Percentiles rank a stretch among this genome's conserved stretches.
Evolutionary conservation across 2,329 filamentous ascomycete species (phyloP).

Genomic region (Fusarium incarnatum): DNA sequence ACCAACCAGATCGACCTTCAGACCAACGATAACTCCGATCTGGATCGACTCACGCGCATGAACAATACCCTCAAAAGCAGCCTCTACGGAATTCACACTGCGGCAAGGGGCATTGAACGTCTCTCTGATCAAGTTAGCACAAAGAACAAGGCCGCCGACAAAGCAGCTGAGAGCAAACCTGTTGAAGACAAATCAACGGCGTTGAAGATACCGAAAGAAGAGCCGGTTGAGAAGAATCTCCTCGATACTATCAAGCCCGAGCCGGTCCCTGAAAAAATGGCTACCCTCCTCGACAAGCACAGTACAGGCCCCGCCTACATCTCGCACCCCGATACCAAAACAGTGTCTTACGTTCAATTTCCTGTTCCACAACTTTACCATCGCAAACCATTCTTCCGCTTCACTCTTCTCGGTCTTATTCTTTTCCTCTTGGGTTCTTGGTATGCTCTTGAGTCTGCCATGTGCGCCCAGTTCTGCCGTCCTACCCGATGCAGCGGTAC

Average conservation of each 20-base stretch:
- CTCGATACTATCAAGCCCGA: constrained; percentile 12
- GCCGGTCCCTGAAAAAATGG: constrained; percentile 29
- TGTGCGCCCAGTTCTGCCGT: constrained; percentile 66
- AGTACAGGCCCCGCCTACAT: constrained; percentile 34
- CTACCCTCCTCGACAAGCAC: constrained; percentile 19
- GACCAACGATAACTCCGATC: constrained; percentile 51
- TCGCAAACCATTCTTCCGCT: constrained; percentile 57
- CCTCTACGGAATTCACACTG: constrained; percentile 64
- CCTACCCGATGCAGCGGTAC: constrained; percentile 60
- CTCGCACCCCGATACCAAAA: constrained; percentile 10
- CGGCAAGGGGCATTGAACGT: constrained; percentile 68
- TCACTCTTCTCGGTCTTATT: constrained; percentile 62
- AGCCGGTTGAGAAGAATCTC: constrained; percentile 18
- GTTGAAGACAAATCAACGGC: constrained; percentile 8
- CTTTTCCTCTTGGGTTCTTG: constrained; percentile 61
- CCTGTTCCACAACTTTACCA: constrained; percentile 61
- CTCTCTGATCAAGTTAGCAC: constrained; percentile 64
- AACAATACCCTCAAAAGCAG: constrained; percentile 64
- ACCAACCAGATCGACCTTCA: constrained; percentile 39
- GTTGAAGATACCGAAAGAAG: constrained; percentile 10
- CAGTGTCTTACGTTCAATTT: constrained; percentile 55
- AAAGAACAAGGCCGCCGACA: constrained; percentile 45
- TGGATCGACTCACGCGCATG: constrained; percentile 62
- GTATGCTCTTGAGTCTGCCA: constrained; percentile 65
- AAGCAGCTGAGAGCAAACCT: constrained; percentile 4